A percentile compares a stretch with the other conserved stretches of the same genome.
phyloP scores from a whole-genome alignment of 768 basidiomycete genomes.

The Agaricus subrufescens region DNA sequence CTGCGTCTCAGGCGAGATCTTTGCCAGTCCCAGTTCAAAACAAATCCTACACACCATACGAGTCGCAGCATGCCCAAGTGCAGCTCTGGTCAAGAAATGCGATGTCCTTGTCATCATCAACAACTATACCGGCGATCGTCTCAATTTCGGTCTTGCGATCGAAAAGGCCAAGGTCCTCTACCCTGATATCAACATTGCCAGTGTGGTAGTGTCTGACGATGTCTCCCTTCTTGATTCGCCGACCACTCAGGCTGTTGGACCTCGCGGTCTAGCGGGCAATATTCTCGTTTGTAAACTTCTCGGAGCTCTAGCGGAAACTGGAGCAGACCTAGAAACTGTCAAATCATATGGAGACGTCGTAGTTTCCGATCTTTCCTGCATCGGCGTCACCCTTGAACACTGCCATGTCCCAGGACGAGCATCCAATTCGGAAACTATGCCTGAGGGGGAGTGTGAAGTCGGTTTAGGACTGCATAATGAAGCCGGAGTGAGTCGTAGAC shows the following conservation, averaged over 20 bases:
- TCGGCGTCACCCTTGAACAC: slow-evolving; percentile 45
- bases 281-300: slow-evolving; percentile 54
- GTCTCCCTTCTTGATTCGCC: slow-evolving; percentile 35
- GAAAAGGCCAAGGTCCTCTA: slow-evolving; percentile 40
- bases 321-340: slow-evolving; percentile 28
- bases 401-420: slow-evolving; percentile 51
- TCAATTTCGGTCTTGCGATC: slow-evolving; percentile 55
- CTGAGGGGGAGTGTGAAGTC: slow-evolving; percentile 34
- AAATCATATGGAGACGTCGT: slow-evolving; percentile 30
- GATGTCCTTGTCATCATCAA: slow-evolving; percentile 38
- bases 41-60: slow-evolving; percentile 48
- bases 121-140: slow-evolving; percentile 51
- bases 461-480: slow-evolving; percentile 58
- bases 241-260: slow-evolving; percentile 34
- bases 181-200: slow-evolving; percentile 29
- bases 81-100: slow-evolving; percentile 7
- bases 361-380: slow-evolving; percentile 25
- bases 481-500: slow-evolving; percentile 32
- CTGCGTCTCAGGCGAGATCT: slow-evolving; percentile 57
- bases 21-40: slow-evolving; percentile 58
- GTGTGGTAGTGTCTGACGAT: slow-evolving; percentile 52
- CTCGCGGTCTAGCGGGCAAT: slow-evolving; percentile 44
- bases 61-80: slow-evolving; percentile 36
- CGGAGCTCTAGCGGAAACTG: slow-evolving; percentile 40
- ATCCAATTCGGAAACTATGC: slow-evolving; percentile 17